Conservation (phyloP, 148 eudicot genomes). For the Heliosperma pusillum region DNA sequence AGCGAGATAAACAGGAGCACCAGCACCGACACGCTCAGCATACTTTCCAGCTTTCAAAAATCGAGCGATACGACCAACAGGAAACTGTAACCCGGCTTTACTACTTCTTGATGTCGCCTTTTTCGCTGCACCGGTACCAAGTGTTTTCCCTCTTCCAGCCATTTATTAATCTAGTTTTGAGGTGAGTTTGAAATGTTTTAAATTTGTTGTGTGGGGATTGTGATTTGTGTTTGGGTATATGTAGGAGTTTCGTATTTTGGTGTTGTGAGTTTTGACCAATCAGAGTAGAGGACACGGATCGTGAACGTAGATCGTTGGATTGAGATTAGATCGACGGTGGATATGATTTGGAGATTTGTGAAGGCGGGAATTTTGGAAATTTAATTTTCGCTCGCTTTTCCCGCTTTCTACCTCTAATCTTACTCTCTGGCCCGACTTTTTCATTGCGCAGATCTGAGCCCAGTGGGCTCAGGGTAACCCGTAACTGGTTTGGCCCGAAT, state of each 20-base stretch:
- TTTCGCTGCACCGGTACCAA: slow-evolving; percentile 69
- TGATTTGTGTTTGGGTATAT: slow-evolving; percentile 14
- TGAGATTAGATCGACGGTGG: background rate
- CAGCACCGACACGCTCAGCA: slow-evolving; percentile 88
- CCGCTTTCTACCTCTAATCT: background rate
- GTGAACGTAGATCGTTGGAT: background rate
- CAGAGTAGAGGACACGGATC: background rate
- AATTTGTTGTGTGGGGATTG: background rate
- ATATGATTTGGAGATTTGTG: background rate
- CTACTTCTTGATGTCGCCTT: slow-evolving; percentile 79
- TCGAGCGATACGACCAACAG: slow-evolving; percentile 81
- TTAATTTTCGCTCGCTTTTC: background rate
- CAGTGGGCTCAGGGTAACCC: too few relatives aligned
- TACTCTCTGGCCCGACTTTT: too few relatives aligned
- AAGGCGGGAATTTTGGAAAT: background rate
- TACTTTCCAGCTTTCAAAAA: slow-evolving; percentile 84
- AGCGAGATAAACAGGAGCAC: slow-evolving; percentile 87
- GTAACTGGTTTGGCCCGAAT: too few relatives aligned
- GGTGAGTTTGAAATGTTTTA: background rate
- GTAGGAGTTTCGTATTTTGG: slow-evolving; percentile 22
- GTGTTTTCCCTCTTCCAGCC: slow-evolving; percentile 84
- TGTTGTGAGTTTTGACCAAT: slow-evolving; percentile 30
- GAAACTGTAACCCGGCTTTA: slow-evolving; percentile 85
- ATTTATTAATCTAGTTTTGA: slow-evolving; percentile 18
- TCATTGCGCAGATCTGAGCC: too few relatives aligned